phyloP scores from a whole-genome alignment of 2,329 filamentous ascomycete species.

The Fusarium beomiforme region DNA sequence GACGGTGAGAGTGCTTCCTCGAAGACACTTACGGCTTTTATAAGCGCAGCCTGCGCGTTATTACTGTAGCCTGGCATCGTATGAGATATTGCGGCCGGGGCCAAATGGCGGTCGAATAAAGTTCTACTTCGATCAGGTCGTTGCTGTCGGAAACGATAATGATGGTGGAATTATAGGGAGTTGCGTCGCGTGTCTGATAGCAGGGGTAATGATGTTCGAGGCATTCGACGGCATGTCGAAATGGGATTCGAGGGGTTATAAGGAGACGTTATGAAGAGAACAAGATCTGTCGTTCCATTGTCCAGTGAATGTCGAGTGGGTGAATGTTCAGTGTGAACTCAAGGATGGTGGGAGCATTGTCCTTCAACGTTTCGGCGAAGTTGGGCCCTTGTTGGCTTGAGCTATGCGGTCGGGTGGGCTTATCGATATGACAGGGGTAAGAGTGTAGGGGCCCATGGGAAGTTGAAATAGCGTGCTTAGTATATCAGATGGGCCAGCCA shows the following conservation, averaged over 20 bases:
- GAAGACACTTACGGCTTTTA: conserved; percentile 61
- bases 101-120: conserved; percentile 7
- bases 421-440: conserved; percentile 40
- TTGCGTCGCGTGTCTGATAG: conserved; percentile 43
- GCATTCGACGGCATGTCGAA: conserved; percentile 37
- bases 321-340: conserved; percentile 28
- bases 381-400: conserved; percentile 19
- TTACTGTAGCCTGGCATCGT: conserved; percentile 53
- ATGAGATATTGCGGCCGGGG: conserved; percentile 3
- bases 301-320: conserved; percentile 1
- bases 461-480: conserved; percentile 15
- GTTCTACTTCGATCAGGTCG: conserved; percentile 14
- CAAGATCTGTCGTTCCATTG: conserved; percentile 28
- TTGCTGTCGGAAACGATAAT: conserved; percentile 15
- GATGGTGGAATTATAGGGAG: conserved; percentile 31
- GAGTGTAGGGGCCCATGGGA: conserved; percentile 3
- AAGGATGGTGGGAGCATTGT: conserved; percentile 27
- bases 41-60: conserved; percentile 62
- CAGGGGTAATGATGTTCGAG: conserved; percentile 20
- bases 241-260: conserved; percentile 12
- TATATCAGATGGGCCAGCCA: not conserved
- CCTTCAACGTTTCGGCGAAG: conserved; percentile 30
- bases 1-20: not conserved
- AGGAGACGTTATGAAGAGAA: conserved; percentile 17
- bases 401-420: conserved; percentile 19